These are phyloP conservation scores for Zygosaccharomyces kombuchaensis DNA, from an alignment of 805 yeast genomes.

Conservation along the genomic window DNA sequence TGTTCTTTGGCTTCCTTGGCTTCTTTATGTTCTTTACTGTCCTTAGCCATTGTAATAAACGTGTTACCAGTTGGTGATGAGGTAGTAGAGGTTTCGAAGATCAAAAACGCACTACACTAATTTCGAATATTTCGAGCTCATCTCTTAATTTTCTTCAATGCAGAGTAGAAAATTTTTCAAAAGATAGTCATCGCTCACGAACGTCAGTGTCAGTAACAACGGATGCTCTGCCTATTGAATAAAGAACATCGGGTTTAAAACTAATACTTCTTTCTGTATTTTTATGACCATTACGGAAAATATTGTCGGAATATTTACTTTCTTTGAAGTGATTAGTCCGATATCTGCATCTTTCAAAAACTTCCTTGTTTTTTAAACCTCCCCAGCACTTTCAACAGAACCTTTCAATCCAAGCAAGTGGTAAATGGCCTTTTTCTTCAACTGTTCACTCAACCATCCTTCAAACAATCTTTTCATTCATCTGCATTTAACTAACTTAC, in stretches of 20 bases:
- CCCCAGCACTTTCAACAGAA: neutral
- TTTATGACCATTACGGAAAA: neutral
- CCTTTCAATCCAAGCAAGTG: too few species aligned
- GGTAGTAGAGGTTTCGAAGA: neutral
- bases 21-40: constrained; percentile 20
- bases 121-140: constrained; percentile 2
- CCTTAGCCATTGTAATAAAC: constrained; percentile 13
- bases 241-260: too few species aligned
- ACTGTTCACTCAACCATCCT: too few species aligned
- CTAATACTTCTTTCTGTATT: too few species aligned
- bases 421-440: too few species aligned
- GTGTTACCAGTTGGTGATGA: neutral
- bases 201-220: neutral
- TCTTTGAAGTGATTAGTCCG: too few species aligned
- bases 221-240: too few species aligned
- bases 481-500: neutral
- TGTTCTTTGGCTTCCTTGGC: constrained; percentile 12
- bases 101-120: neutral
- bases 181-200: constrained; percentile 4
- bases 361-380: too few species aligned
- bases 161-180: constrained; percentile 10
- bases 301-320: neutral
- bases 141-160: constrained; percentile 3
- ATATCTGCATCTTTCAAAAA: too few species aligned
- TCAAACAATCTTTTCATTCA: neutral